Evolutionary conservation across 805 yeast genomes (phyloP).

Genomic region (Metschnikowia gelsemii): DNA sequence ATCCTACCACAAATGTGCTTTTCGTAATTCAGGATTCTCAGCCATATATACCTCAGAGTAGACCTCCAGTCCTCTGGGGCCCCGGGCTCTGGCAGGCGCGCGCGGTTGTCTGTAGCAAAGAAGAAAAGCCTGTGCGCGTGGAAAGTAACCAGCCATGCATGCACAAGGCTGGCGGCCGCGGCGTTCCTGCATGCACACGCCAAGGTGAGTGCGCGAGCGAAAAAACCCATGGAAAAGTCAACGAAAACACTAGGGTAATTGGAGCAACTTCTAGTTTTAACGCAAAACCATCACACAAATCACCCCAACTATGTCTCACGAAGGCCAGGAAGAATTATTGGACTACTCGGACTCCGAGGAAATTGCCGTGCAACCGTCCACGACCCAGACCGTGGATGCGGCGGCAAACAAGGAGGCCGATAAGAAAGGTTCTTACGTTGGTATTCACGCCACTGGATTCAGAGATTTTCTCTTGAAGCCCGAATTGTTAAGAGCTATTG

Average conservation of each 20-base stretch:
- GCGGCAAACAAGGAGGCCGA: conserved; percentile 59
- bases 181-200: neutral
- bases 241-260: neutral
- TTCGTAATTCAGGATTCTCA: no score
- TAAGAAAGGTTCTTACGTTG: conserved; percentile 96
- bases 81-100: no score
- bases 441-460: conserved; percentile 98
- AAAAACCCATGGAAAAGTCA: conserved; percentile 7
- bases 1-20: no score
- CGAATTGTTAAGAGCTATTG: conserved; percentile 94
- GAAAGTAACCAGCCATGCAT: neutral
- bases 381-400: conserved; percentile 52
- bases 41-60: no score
- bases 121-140: neutral
- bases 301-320: conserved; percentile 69
- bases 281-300: conserved; percentile 1
- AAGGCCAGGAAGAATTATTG: conserved; percentile 98
- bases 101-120: neutral
- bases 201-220: conserved; percentile 9
- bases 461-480: conserved; percentile 96
- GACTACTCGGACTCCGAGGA: conserved; percentile 99
- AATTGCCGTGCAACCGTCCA: conserved; percentile 60
- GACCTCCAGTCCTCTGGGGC: no score
- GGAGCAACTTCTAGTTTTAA: no score
- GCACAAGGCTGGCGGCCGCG: no score